Percentiles rank a stretch among this genome's conserved stretches.
phyloP scores from a whole-genome alignment of 495 filamentous ascomycete species.

The Geoglossum glabrum region DNA sequence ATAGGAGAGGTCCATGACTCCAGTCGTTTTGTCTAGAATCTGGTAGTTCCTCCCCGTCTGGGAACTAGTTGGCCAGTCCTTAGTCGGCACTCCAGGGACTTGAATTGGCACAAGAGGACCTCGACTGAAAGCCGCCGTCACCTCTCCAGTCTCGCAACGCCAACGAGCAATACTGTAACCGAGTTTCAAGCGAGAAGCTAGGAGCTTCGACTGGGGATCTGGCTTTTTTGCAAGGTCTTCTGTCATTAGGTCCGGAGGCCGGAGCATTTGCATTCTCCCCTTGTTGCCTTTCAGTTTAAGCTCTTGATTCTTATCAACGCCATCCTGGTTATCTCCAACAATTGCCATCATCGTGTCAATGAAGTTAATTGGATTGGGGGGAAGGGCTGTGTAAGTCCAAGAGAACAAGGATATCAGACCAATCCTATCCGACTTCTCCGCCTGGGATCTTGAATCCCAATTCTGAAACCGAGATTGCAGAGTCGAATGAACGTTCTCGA shows the following conservation, averaged over 20 bases:
- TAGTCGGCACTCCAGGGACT: not conserved
- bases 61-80: not conserved
- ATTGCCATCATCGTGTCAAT: slow-evolving; percentile 11
- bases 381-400: slow-evolving; percentile 26
- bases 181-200: slow-evolving; percentile 11
- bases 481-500: not conserved
- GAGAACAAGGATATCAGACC: slow-evolving; percentile 22
- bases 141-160: slow-evolving; percentile 22
- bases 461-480: too few species aligned
- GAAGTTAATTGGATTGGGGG: slow-evolving; percentile 18
- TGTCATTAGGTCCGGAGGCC: not conserved
- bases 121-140: slow-evolving; percentile 20
- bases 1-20: slow-evolving; percentile 30
- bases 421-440: slow-evolving; percentile 10
- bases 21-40: slow-evolving; percentile 23
- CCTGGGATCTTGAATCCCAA: not conserved
- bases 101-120: slow-evolving; percentile 16
- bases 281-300: not conserved
- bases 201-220: not conserved
- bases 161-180: slow-evolving; percentile 23
- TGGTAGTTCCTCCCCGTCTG: slow-evolving; percentile 8
- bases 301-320: too few species aligned
- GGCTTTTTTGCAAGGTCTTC: not conserved
- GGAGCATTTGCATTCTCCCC: not conserved
- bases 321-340: not conserved